Conservation (phyloP, 2,329 filamentous ascomycete genomes). For the Fusarium sp. region DNA sequence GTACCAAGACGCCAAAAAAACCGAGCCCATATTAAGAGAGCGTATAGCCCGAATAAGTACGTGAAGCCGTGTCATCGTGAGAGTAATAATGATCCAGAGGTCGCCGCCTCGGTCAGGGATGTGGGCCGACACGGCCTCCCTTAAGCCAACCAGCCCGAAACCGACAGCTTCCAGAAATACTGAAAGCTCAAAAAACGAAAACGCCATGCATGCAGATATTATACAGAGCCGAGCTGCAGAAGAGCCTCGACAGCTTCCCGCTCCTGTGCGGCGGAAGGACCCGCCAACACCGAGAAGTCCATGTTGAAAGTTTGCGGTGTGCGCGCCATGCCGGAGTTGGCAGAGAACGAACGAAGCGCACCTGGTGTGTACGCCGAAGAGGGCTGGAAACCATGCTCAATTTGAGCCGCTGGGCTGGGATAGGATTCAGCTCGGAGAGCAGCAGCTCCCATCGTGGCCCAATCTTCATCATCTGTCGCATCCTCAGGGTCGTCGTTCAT, state of each 20-base stretch:
- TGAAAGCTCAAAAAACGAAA: conserved; percentile 45
- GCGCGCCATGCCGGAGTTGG: conserved; percentile 64
- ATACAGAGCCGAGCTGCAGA: conserved; percentile 82
- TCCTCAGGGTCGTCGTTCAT: conserved; percentile 84
- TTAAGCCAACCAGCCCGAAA: conserved; percentile 47
- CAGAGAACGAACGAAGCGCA: conserved; percentile 61
- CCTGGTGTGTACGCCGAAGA: conserved; percentile 62
- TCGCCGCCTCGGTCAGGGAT: conserved; percentile 48
- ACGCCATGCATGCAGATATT: conserved; percentile 69
- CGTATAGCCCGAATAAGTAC: conserved; percentile 22
- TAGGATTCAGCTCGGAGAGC: conserved; percentile 79
- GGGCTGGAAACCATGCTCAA: conserved; percentile 56
- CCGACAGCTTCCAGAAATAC: conserved; percentile 37
- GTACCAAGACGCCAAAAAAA: conserved; percentile 43
- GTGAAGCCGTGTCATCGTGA: conserved; percentile 51
- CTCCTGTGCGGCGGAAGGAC: conserved; percentile 75
- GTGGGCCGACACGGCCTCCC: conserved; percentile 48
- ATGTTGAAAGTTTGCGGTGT: conserved; percentile 63
- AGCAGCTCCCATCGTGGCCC: conserved; percentile 88
- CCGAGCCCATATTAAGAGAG: conserved; percentile 32
- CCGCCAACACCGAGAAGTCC: conserved; percentile 62
- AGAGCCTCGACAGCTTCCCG: conserved; percentile 85
- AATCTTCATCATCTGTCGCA: conserved; percentile 95
- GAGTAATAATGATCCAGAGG: conserved; percentile 45
- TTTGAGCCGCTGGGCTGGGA: conserved; percentile 66